Evolutionary conservation across 805 yeast species (phyloP).

Genomic region (Isabelozyma heimii): DNA sequence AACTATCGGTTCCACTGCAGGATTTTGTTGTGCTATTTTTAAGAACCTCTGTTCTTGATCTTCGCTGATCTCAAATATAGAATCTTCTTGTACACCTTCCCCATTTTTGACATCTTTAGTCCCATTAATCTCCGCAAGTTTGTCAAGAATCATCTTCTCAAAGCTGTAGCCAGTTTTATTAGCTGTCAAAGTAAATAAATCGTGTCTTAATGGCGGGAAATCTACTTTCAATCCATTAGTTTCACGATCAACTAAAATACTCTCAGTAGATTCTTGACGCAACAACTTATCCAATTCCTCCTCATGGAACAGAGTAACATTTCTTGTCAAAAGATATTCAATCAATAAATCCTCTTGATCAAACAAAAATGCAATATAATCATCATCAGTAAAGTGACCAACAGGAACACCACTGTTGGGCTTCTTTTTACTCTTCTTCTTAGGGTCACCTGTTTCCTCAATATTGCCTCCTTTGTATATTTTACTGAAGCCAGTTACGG

Average conservation of each 20-base stretch:
- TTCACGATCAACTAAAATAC: constrained; percentile 10
- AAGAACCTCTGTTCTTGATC: background rate
- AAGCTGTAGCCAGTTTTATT: constrained; percentile 5
- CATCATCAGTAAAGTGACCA: constrained; percentile 12
- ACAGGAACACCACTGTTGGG: constrained; percentile 2
- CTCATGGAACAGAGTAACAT: constrained; percentile 33
- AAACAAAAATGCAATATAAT: constrained; percentile 23
- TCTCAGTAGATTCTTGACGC: constrained; percentile 16
- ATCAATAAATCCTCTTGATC: constrained; percentile 24
- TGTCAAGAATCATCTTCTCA: background rate
- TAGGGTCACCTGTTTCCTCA: background rate
- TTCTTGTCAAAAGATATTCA: constrained; percentile 25
- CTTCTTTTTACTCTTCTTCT: background rate
- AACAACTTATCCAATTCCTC: constrained; percentile 19
- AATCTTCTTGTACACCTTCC: background rate
- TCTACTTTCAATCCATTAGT: constrained; percentile 1
- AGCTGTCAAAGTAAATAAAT: constrained; percentile 12
- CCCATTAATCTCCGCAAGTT: background rate
- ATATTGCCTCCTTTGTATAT: background rate
- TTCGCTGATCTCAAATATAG: background rate
- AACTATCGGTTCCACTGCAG: background rate
- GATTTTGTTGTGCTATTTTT: background rate
- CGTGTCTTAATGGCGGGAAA: constrained; percentile 16
- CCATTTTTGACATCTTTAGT: background rate
- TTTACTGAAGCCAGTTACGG: constrained; percentile 18